phyloP scores from a whole-genome alignment of 2,329 filamentous ascomycete genomes.

The Penicillium concentricum region DNA sequence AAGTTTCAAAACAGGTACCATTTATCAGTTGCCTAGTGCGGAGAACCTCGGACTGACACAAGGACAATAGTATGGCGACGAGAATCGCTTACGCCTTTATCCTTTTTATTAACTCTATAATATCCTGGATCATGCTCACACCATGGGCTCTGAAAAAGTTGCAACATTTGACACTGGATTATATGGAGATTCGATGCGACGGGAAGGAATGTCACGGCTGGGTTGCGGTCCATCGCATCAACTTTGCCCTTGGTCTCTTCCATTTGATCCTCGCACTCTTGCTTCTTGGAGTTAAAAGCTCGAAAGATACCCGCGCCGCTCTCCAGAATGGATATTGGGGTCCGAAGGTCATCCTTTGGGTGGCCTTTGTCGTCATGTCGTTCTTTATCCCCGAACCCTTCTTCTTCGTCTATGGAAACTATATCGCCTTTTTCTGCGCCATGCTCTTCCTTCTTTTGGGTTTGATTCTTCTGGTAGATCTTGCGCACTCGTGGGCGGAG shows the following conservation, averaged over 20 bases:
- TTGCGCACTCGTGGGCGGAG: conserved; percentile 96
- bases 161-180: conserved; percentile 86
- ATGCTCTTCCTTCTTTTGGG: conserved; percentile 93
- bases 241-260: conserved; percentile 93
- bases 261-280: conserved; percentile 83
- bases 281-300: conserved; percentile 80
- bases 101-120: conserved; percentile 90
- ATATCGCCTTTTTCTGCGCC: conserved; percentile 81
- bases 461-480: conserved; percentile 85
- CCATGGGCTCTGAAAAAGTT: conserved; percentile 97
- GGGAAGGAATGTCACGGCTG: conserved; percentile 92
- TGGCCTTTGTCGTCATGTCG: conserved; percentile 80
- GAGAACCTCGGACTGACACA: conserved; percentile 23
- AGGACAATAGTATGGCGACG: conserved; percentile 74
- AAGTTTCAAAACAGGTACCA: conserved; percentile 91
- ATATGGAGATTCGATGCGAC: conserved; percentile 91
- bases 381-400: conserved; percentile 95
- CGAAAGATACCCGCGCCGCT: conserved; percentile 80
- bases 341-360: conserved; percentile 88
- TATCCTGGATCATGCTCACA: conserved; percentile 99
- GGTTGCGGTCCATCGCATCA: conserved; percentile 95
- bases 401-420: conserved; percentile 95
- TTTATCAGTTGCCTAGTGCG: conserved; percentile 7
- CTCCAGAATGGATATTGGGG: conserved; percentile 99
- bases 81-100: conserved; percentile 95